Percentiles rank a stretch among this genome's conserved stretches.
These are phyloP conservation scores for Hypomontagnella monticulosa DNA, from an alignment of 495 filamentous ascomycete genomes.

Conservation along the genomic window DNA sequence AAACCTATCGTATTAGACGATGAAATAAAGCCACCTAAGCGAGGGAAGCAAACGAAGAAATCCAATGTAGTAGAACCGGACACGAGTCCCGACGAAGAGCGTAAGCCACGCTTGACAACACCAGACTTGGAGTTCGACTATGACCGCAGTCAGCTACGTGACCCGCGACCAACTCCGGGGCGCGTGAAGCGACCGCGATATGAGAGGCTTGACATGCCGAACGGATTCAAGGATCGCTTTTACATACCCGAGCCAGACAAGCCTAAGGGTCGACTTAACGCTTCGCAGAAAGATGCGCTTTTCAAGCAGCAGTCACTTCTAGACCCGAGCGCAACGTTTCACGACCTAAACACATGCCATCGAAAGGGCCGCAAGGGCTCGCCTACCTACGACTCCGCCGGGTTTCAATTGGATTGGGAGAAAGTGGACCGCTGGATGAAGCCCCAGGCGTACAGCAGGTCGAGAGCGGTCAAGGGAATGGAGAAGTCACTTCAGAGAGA, in stretches of 20 bases:
- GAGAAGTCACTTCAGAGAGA: slow-evolving; percentile 18
- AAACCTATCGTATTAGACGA: slow-evolving; percentile 19
- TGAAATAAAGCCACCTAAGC: background rate
- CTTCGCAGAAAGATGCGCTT: background rate
- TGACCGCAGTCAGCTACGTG: slow-evolving; percentile 34
- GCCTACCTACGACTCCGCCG: slow-evolving; percentile 47
- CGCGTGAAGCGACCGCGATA: slow-evolving; percentile 26
- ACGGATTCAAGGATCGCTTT: slow-evolving; percentile 25
- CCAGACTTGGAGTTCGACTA: slow-evolving; percentile 41
- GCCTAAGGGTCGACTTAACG: slow-evolving; percentile 21
- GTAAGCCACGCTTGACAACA: slow-evolving; percentile 30
- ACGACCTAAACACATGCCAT: slow-evolving; percentile 33
- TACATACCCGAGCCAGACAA: slow-evolving; percentile 13
- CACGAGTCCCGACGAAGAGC: slow-evolving; percentile 1
- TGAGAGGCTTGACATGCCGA: background rate
- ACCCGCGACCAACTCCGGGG: slow-evolving; percentile 36
- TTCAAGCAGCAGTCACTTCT: background rate
- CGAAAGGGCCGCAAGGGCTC: slow-evolving; percentile 36
- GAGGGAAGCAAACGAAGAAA: slow-evolving; percentile 1
- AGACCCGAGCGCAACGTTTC: slow-evolving; percentile 27
- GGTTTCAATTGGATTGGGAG: slow-evolving; percentile 47
- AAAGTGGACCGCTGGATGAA: slow-evolving; percentile 41
- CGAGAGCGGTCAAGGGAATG: slow-evolving; percentile 18
- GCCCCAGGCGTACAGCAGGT: slow-evolving; percentile 25
- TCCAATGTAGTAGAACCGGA: background rate